Evolutionary conservation across 805 yeast species (phyloP), one percentile per base, ranked within the genome.

Genomic region (Pichia exigua): DNA sequence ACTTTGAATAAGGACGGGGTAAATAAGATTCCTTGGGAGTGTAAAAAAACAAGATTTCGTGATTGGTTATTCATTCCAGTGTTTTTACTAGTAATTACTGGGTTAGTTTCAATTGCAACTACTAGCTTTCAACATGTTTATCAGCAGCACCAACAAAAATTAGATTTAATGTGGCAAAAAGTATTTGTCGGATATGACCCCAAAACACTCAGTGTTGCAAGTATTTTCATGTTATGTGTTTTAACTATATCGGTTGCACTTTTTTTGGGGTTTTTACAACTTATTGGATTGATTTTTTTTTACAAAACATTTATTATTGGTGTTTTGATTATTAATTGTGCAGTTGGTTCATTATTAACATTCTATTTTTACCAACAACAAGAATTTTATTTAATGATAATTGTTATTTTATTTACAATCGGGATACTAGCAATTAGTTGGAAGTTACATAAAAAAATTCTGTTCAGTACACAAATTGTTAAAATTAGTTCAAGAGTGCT

Each of bases 31-130:
- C 58, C 58, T 2, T 55, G 58, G 58, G 58, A 55, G 15, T n/a
- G 84, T 32, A 77, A 75, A 39, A 75, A 72, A 52, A 87, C 87
- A 2, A 75, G 69, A 53, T 78, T 71, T 66, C 83, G 87, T 61
- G 96, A 89, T 65, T 73, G 83, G 77, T 83, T 86, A 0, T 84
- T 85, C 59, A 73, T 85, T 0, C 52, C 85, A 5, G 75, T 88
- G 42, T 65, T 63, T 27, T 46, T 70, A 1, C 68, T 56, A 1
- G 51, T 62, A 6, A 71, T 81, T 3, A 78, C 72, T 18, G 96
- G 91, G 0, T 88, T 87, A 62, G 65, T 81, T 27, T 88, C 81
- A 0, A 72, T 90, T 41, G 83, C 95, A 0, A 84, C 77, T 8
- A 74, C 88, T 26, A 78, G 49, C 18, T 27, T 50, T 7, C 35